These are phyloP conservation scores for Trichoderma aggressivum DNA, from an alignment of 2,329 filamentous ascomycete species.

Conservation along the genomic window DNA sequence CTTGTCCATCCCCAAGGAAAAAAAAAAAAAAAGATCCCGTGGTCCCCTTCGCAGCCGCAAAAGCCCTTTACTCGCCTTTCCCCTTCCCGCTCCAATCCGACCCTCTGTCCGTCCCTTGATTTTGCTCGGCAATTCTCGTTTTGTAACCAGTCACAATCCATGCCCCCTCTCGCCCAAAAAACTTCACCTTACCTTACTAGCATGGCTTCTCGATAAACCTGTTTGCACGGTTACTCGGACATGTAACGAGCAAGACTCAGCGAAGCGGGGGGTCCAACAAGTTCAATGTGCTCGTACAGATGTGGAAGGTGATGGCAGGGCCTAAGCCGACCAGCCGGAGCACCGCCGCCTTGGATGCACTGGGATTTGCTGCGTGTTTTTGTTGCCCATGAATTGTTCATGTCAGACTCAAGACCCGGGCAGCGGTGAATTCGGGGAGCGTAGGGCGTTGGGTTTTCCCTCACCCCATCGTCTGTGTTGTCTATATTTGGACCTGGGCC, in stretches of 20 bases:
- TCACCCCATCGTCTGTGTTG: not conserved
- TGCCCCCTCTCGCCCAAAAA: not conserved
- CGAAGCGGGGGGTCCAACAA: not conserved
- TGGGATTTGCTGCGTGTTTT: not conserved
- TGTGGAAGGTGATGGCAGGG: not conserved
- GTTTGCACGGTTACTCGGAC: not conserved
- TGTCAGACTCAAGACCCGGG: not conserved
- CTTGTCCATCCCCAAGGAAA: not conserved
- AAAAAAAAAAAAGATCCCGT: not conserved
- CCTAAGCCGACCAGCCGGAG: not conserved
- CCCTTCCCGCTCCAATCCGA: not conserved
- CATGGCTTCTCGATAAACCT: not conserved
- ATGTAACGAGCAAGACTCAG: not conserved
- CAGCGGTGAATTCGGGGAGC: slow-evolving; percentile 2
- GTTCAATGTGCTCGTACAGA: not conserved
- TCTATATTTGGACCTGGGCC: not conserved
- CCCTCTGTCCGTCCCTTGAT: not conserved
- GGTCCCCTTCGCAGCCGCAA: not conserved
- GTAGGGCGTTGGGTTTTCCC: not conserved
- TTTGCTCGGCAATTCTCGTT: not conserved
- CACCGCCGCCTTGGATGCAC: not conserved
- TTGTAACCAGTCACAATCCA: slow-evolving; percentile 11
- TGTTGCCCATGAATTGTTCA: not conserved
- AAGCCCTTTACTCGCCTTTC: not conserved
- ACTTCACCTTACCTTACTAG: not conserved